Evolutionary conservation across 257 asterid species (phyloP).

Genomic region (Fraxinus anomala): DNA sequence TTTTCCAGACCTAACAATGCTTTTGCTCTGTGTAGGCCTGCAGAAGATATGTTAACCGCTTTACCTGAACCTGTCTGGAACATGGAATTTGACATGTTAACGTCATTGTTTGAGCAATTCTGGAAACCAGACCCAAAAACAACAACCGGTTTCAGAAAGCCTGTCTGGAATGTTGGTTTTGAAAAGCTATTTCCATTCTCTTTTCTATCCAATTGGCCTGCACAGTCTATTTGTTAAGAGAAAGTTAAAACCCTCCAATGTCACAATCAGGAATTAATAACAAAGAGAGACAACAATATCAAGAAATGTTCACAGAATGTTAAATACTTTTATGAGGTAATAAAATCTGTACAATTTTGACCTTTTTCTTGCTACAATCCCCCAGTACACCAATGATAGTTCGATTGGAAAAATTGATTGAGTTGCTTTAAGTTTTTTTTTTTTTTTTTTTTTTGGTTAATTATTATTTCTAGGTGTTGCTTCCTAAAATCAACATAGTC

Average conservation of each 20-base stretch:
- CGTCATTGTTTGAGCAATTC: conserved; percentile 30
- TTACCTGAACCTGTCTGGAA: conserved; percentile 77
- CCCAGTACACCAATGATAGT: neutral
- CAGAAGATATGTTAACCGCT: conserved; percentile 65
- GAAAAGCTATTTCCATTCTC: conserved; percentile 38
- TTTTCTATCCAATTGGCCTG: conserved; percentile 53
- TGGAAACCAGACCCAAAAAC: conserved; percentile 32
- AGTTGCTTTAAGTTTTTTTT: neutral
- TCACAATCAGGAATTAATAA: neutral
- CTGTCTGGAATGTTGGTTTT: conserved; percentile 29
- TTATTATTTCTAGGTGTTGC: neutral
- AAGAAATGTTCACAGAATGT: neutral
- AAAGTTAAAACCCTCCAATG: conserved; percentile 2
- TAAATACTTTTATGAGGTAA: neutral
- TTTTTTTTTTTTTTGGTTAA: neutral
- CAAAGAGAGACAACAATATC: neutral
- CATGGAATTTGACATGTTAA: conserved; percentile 48
- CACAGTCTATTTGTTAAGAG: conserved; percentile 22
- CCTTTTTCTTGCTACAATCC: neutral
- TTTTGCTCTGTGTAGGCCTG: conserved; percentile 81
- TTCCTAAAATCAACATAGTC: neutral
- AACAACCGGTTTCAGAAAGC: conserved; percentile 33
- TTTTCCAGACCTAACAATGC: conserved; percentile 65
- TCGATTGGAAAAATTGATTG: neutral
- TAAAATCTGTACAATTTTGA: neutral